Evolutionary conservation across 768 basidiomycete genomes (phyloP), one percentile per base, ranked within the genome.

Genomic region (Hysterangium stoloniferum): DNA sequence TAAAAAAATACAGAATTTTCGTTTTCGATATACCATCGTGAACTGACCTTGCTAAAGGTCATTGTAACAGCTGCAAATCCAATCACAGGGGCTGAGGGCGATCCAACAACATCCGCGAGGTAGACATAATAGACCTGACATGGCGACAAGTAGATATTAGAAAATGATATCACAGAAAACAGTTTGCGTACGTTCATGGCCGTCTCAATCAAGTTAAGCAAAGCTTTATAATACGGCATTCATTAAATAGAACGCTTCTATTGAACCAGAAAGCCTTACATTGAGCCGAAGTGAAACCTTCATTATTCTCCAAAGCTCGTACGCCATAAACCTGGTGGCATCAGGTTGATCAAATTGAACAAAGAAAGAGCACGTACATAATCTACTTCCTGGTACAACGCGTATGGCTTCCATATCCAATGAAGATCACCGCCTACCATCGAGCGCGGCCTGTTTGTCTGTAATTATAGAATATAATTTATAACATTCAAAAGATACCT

Each of bases 331-430:
- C 69, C 82, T 87, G 41, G 17, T 9, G 35, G 33, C 8, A 29
- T 15, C 20, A 35, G 19, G 17, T 17, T 19, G 38, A 52, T 45
- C 42, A n/a, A 48, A n/a, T n/a, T n/a, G n/a, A n/a, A n/a, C n/a
- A n/a, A n/a, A n/a, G n/a, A n/a, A n/a, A n/a, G n/a, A n/a, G n/a
- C n/a, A 63, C 68, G 48, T 55, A 72, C 69, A 37, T 66, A 60
- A 54, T 73, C 68, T 29, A 89, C 68, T n/a, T 82, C 69, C 60
- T 88, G 82, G 66, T 90, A 91, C 27, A 86, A 53, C 22, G 72
- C 75, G 60, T 94, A 94, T 2, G 89, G 89, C 52, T 75, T 70
- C 92, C 91, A 95, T 37, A 94, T 76, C 91, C 90, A 94, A 58
- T 92, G 86, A 40, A 93, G 71, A 64, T 93, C 89, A 2, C 92